These are phyloP conservation scores for Aquilaria sinensis DNA, from an alignment of 345 rosid genomes.

Conservation along the genomic window DNA sequence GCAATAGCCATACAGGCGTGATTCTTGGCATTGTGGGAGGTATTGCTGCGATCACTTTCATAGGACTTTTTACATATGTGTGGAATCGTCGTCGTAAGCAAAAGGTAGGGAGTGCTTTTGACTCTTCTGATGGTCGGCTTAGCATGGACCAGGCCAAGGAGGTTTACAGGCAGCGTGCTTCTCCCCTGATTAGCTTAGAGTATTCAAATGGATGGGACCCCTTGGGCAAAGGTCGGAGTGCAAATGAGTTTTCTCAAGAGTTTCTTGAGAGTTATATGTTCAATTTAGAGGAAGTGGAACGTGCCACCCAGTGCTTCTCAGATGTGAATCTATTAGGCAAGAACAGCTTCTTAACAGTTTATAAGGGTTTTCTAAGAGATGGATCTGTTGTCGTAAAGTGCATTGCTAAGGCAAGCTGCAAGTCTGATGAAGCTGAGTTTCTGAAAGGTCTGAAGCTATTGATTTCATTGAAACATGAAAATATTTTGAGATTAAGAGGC, in stretches of 20 bases:
- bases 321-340: constrained; percentile 70
- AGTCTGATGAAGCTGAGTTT: constrained; percentile 69
- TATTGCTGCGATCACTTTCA: constrained; percentile 26
- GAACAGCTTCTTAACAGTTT: constrained; percentile 66
- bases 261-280: constrained; percentile 86
- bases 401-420: constrained; percentile 86
- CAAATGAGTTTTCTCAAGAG: constrained; percentile 63
- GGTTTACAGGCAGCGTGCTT: constrained; percentile 47
- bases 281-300: constrained; percentile 89
- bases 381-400: constrained; percentile 74
- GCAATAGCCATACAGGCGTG: constrained; percentile 29
- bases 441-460: constrained; percentile 73
- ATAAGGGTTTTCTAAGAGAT: constrained; percentile 80
- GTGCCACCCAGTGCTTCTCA: constrained; percentile 89
- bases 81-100: constrained; percentile 67
- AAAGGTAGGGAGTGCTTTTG: constrained; percentile 57
- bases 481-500: constrained; percentile 73
- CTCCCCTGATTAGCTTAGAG: constrained; percentile 81
- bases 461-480: constrained; percentile 72
- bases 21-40: constrained; percentile 44
- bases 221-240: constrained; percentile 46
- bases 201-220: constrained; percentile 97
- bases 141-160: constrained; percentile 68
- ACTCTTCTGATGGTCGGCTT: constrained; percentile 49
- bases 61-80: constrained; percentile 41